Evolutionary conservation across 441 rosid genomes (phyloP), one percentile per base, ranked within the genome.

Genomic region (Macaranga tanarius): DNA sequence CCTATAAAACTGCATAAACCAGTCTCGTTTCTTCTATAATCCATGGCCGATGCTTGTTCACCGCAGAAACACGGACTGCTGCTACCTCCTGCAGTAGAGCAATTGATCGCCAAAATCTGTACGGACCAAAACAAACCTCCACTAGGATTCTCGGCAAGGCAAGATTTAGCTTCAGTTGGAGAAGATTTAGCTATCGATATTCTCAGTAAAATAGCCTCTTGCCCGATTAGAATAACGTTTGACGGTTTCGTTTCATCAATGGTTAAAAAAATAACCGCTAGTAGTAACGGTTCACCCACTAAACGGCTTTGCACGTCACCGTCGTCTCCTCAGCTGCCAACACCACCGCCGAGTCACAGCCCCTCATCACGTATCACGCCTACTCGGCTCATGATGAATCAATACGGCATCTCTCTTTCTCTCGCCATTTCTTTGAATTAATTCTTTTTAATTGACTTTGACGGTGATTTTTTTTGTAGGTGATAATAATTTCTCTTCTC

Each of bases 41-140:
- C 60, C 68, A 72, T 72, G 75, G 55, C 60, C 4, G 42, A 38
- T 51, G 38, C 71, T 52, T 10, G 1, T 3, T 20, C 11, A 13
- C 50, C 20, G 0, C 62, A 51, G 16, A 4, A 11, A 31, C 75
- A 15, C 16, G 51, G 17, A 47, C 58, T 75, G n/a, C 55, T 55
- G 45, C 81, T 90, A 13, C 84, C 94, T 20, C 65, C 1, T 38
- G 26, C 82, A 2, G 82, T 88, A 7, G 91, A 90, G 75, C 66
- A 58, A 0, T 31, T 72, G 20, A 81, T 92, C 1, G 44, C 22
- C 16, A 60, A 10, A 57, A 85, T 93, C 11, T 85, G 86, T 65
- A 11, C 0, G 0, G 77, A 82, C 40, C 86, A 83, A 76, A 64
- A 70, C 0, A 71, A 54, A 58, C 74, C 64, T 19, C 83, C 77